phyloP scores from a whole-genome alignment of 2,329 filamentous ascomycete species.

The Rachicladosporium sp. region DNA sequence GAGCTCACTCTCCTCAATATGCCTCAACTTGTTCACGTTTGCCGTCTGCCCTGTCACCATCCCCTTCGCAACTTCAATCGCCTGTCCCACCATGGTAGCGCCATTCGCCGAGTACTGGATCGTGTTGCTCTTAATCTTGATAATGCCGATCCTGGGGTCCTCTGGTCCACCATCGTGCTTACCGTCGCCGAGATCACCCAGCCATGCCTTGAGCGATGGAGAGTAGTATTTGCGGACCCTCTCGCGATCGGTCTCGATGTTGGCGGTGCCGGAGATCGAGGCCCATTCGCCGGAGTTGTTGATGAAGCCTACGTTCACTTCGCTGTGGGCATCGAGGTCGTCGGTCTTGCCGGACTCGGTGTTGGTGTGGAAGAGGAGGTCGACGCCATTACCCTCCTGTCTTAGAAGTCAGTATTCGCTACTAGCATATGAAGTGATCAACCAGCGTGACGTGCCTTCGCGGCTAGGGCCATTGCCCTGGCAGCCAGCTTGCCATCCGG shows the following conservation, averaged over 20 bases:
- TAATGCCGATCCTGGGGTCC: constrained; percentile 71
- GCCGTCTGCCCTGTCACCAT: constrained; percentile 60
- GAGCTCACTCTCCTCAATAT: constrained; percentile 57
- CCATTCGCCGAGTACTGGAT: constrained; percentile 22
- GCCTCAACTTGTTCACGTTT: constrained; percentile 61
- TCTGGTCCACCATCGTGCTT: constrained; percentile 69
- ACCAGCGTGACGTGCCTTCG: constrained; percentile 43
- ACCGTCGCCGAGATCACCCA: constrained; percentile 75
- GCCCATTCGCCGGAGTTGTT: constrained; percentile 65
- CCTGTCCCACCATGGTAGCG: constrained; percentile 51
- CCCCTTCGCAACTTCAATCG: constrained; percentile 63
- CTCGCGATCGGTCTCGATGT: constrained; percentile 55
- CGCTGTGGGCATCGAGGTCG: constrained; percentile 58
- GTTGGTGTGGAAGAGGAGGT: constrained; percentile 85
- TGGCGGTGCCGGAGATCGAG: constrained; percentile 63
- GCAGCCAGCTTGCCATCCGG: constrained; percentile 56
- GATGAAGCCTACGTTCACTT: constrained; percentile 74
- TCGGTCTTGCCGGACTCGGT: constrained; percentile 80
- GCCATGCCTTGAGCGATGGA: constrained; percentile 63
- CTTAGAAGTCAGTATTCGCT: background rate
- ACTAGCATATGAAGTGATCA: background rate
- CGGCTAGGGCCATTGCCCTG: constrained; percentile 77
- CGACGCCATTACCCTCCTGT: constrained; percentile 64
- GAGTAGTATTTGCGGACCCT: constrained; percentile 65
- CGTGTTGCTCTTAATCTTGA: constrained; percentile 51